Conservation (phyloP, 148 eudicot genomes). For the Heliamphora exappendiculata region DNA sequence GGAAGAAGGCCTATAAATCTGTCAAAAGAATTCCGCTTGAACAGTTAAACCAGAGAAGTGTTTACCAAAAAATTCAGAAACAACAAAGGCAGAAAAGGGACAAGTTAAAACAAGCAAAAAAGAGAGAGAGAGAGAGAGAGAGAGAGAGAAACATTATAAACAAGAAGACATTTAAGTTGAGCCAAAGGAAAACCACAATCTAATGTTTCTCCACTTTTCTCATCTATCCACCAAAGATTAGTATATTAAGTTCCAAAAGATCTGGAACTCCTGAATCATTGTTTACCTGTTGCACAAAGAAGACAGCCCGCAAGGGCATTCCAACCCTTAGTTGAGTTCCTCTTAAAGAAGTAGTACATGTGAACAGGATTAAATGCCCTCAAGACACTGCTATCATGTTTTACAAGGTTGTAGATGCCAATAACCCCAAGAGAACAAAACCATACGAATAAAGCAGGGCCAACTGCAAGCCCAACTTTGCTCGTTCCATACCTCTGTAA, state of each 20-base stretch:
- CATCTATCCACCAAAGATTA: background rate
- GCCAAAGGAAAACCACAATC: background rate
- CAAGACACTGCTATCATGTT: slow-evolving; percentile 68
- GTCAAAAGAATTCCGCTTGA: background rate
- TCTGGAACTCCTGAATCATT: background rate
- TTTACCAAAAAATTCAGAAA: background rate
- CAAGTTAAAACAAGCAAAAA: background rate
- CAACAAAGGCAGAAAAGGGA: background rate
- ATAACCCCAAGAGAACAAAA: slow-evolving; percentile 81
- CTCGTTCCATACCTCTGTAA: slow-evolving; percentile 91
- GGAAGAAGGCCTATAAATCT: background rate
- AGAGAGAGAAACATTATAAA: background rate
- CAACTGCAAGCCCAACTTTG: slow-evolving; percentile 87
- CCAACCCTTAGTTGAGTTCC: slow-evolving; percentile 83
- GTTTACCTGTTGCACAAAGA: slow-evolving; percentile 84
- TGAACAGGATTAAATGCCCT: slow-evolving; percentile 89
- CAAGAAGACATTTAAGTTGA: background rate
- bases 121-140: no score
- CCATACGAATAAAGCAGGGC: slow-evolving; percentile 96
- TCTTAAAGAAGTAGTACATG: slow-evolving; percentile 80
- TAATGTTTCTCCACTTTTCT: background rate
- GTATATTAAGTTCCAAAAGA: background rate
- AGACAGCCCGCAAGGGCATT: slow-evolving; percentile 97
- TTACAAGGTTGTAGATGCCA: slow-evolving; percentile 85
- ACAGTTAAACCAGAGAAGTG: background rate